phyloP scores from a whole-genome alignment of 2,329 filamentous ascomycete species.

The Phialocephala sp. region DNA sequence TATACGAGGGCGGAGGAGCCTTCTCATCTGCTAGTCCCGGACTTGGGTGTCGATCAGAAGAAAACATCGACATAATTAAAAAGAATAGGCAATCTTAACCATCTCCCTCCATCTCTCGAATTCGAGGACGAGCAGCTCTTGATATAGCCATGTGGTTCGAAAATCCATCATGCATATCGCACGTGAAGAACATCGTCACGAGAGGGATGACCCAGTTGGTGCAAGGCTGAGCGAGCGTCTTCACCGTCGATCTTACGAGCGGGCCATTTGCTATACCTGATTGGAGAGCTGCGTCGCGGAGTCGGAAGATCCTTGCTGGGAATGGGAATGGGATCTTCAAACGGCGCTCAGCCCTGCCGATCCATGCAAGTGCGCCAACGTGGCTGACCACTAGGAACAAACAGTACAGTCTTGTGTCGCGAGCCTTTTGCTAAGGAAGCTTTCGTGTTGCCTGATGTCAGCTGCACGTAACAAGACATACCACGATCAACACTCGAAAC shows the following conservation, averaged over 20 bases:
- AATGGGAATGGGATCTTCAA: not conserved
- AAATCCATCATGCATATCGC: not conserved
- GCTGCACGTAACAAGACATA: no score
- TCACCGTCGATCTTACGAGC: no score
- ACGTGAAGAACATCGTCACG: conserved; percentile 2
- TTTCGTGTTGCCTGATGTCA: no score
- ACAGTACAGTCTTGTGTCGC: no score
- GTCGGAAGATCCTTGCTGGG: not conserved
- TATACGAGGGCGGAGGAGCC: conserved; percentile 15
- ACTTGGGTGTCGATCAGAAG: not conserved
- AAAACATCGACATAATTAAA: not conserved
- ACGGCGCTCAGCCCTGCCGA: not conserved
- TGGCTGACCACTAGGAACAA: no score
- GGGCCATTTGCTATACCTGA: no score
- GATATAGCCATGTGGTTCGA: not conserved
- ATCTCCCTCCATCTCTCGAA: not conserved
- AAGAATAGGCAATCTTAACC: not conserved
- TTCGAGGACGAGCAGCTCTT: not conserved
- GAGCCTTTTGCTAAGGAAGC: no score
- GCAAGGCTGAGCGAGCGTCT: conserved; percentile 2
- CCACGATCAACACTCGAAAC: no score
- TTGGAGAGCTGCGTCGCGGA: not conserved
- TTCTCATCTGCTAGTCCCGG: not conserved
- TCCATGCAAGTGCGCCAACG: not conserved
- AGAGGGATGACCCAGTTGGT: no score